phyloP scores from a whole-genome alignment of 2,329 filamentous ascomycete species.

The Canariomyces notabilis region DNA sequence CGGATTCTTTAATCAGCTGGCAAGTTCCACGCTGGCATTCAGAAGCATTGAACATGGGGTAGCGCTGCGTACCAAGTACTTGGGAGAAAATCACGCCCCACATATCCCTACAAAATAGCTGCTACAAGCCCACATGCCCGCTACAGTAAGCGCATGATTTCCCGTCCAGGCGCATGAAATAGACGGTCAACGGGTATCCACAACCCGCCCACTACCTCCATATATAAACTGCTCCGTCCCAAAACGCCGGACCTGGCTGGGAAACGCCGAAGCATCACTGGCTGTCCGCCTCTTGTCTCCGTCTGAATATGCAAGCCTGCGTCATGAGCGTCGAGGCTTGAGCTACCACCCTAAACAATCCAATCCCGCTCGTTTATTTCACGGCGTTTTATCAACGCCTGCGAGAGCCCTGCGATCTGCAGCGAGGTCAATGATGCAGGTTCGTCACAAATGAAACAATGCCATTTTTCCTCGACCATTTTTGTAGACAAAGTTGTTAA shows the following conservation, averaged over 20 bases:
- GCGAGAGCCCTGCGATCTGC: constrained; percentile 5
- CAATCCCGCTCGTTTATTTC: background rate
- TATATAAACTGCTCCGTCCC: constrained; percentile 14
- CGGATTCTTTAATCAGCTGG: background rate
- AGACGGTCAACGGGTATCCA: constrained; percentile 7
- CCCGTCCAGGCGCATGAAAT: background rate
- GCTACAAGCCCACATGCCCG: background rate
- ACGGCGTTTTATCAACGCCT: constrained; percentile 12
- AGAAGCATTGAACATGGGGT: background rate
- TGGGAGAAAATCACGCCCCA: background rate
- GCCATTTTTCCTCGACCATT: constrained; percentile 3
- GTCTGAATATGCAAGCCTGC: constrained; percentile 17
- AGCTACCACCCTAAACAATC: constrained; percentile 15
- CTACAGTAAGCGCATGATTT: background rate
- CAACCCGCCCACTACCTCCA: constrained; percentile 4
- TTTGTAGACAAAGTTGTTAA: constrained; percentile 15
- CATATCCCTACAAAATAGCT: background rate
- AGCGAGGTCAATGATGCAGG: constrained; percentile 20
- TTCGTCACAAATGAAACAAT: constrained; percentile 15
- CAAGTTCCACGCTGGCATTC: constrained; percentile 26
- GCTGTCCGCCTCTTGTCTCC: constrained; percentile 10
- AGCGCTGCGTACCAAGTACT: constrained; percentile 1
- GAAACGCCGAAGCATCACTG: constrained; percentile 18
- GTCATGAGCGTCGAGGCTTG: constrained; percentile 22
- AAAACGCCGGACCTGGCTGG: constrained; percentile 6